Evolutionary conservation across 257 asterid species (phyloP).

Genomic region (Eustoma russellianum): DNA sequence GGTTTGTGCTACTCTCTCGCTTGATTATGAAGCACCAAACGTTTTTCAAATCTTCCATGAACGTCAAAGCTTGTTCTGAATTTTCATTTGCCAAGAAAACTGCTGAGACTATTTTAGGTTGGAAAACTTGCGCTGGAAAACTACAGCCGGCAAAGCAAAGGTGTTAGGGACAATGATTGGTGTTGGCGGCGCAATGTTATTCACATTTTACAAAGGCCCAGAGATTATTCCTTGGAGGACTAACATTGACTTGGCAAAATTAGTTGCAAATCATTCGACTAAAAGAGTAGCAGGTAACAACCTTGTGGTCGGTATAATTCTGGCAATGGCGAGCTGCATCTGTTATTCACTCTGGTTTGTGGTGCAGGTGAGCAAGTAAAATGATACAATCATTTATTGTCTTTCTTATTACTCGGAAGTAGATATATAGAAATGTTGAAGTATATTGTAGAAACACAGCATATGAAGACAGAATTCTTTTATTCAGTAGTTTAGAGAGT

Average conservation of each 20-base stretch:
- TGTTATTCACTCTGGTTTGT: conserved; percentile 28
- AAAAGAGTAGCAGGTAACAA: not conserved
- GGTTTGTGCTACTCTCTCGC: conserved; percentile 19
- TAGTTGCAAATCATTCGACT: too few relatives aligned
- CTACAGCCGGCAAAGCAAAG: conserved; percentile 25
- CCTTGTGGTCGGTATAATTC: conserved; percentile 13
- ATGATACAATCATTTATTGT: not conserved
- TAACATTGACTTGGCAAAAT: conserved; percentile 10
- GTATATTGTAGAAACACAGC: too few relatives aligned
- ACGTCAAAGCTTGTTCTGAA: too few relatives aligned
- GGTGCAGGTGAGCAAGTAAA: conserved; percentile 19
- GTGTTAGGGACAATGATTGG: conserved; percentile 23
- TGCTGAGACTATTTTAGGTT: conserved; percentile 12
- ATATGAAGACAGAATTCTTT: too few relatives aligned
- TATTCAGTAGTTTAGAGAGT: too few relatives aligned
- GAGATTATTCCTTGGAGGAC: conserved; percentile 13
- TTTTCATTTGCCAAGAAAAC: too few relatives aligned
- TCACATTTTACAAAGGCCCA: conserved; percentile 24
- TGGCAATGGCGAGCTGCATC: conserved; percentile 25
- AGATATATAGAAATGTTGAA: too few relatives aligned
- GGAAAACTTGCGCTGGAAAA: conserved; percentile 17
- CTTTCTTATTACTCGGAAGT: not conserved
- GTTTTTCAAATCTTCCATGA: not conserved
- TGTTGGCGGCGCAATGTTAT: conserved; percentile 28
- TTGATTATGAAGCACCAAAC: not conserved